Evolutionary conservation across 73 alveolate genomes (phyloP).

Genomic region (Paramecium primaurelia): DNA sequence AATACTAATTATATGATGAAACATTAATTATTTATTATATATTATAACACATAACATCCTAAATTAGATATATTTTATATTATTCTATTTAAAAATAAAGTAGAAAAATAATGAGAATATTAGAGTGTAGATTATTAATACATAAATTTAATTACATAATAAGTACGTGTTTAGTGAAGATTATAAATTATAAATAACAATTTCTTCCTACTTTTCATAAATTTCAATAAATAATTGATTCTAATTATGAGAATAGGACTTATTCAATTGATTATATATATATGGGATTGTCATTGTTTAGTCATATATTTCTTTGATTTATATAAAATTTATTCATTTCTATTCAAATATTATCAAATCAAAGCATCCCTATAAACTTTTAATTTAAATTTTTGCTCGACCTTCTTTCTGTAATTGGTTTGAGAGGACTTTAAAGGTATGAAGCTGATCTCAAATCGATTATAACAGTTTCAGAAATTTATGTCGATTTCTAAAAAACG

Average conservation of each 20-base stretch:
- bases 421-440: background rate
- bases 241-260: background rate
- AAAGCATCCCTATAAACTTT: slow-evolving; percentile 9
- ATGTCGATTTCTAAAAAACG: background rate
- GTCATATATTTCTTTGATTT: background rate
- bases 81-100: background rate
- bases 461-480: background rate
- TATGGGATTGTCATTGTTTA: background rate
- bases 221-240: background rate
- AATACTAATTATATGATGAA: background rate
- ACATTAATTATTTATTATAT: background rate
- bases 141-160: background rate
- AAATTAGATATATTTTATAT: background rate
- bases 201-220: background rate
- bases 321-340: background rate
- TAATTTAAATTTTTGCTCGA: background rate
- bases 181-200: background rate
- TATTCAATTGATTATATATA: background rate
- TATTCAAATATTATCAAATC: background rate
- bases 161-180: background rate
- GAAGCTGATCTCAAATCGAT: slow-evolving; percentile 1
- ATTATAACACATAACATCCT: background rate
- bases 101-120: background rate
- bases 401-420: background rate
- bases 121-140: background rate